phyloP scores from a whole-genome alignment of 2,329 filamentous ascomycete species.

The Xylaria polymorpha region DNA sequence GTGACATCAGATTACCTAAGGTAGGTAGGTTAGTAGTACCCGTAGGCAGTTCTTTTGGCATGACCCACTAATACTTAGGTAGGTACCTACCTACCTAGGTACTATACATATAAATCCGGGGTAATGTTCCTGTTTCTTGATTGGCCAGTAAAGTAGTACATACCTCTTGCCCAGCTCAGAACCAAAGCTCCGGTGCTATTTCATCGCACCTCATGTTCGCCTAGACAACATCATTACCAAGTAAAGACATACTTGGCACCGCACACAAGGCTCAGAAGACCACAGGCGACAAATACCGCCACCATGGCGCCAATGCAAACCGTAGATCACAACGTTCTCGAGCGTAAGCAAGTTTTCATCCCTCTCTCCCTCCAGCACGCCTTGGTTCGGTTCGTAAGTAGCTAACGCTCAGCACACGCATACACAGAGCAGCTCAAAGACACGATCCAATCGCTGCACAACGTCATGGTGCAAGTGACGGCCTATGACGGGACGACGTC shows the following conservation, averaged over 20 bases:
- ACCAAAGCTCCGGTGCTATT: too few relatives aligned
- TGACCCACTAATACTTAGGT: too few relatives aligned
- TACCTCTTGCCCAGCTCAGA: too few relatives aligned
- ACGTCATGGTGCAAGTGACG: slow-evolving; percentile 65
- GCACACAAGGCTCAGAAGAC: not conserved
- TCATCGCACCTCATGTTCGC: too few relatives aligned
- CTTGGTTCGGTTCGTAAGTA: too few relatives aligned
- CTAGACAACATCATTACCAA: not conserved
- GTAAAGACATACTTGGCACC: not conserved
- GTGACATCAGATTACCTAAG: too few relatives aligned
- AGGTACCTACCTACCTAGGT: too few relatives aligned
- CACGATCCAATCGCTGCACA: slow-evolving; percentile 52
- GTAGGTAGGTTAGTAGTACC: too few relatives aligned
- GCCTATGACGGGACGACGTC: slow-evolving; percentile 61
- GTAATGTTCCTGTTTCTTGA: too few relatives aligned
- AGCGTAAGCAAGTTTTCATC: slow-evolving; percentile 32
- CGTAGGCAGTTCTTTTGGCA: too few relatives aligned
- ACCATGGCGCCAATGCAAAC: slow-evolving; percentile 36
- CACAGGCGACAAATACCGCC: not conserved
- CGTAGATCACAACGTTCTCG: slow-evolving; percentile 35
- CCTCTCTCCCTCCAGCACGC: not conserved
- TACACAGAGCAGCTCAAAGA: slow-evolving; percentile 51
- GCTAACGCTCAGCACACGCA: not conserved
- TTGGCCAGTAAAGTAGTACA: too few relatives aligned
- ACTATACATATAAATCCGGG: too few relatives aligned